Evolutionary conservation across 768 basidiomycete species (phyloP), one percentile per base, ranked within the genome.

Genomic region (Hortiboletus campestris): DNA sequence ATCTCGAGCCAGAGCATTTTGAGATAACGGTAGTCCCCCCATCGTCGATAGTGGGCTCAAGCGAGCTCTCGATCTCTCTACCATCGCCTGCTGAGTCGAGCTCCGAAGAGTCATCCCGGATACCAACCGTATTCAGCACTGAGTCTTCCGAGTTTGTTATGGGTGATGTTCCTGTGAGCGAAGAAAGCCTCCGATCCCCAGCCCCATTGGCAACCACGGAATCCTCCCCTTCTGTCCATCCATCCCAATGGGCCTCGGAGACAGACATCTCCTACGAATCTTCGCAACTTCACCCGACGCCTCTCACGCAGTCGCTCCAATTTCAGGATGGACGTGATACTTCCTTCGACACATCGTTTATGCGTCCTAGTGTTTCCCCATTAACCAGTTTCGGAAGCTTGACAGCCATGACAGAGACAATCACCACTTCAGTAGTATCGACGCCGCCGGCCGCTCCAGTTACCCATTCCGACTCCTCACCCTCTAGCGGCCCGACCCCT

Each of bases 211-310:
- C 59, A 10, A 66, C 57, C n/a, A 60, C 66, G 67, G 19, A 79
- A 73, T 57, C 77, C 64, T 57, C 72, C 48, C 63, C 78, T 48
- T 71, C 78, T 39, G 57, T 80, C 55, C 68, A 73, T 45, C 71
- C 73, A 53, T 76, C 78, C 42, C 61, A 75, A 25, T 91, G 88
- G 86, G 83, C 80, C 3, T 67, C 78, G 3, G 84, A 84, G 62
- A 86, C 84, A 0, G 84, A 89, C 51, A 65, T 76, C 11, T 86
- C 90, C 0, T 92, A 87, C 58, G 89, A 91, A 20, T 91, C 91
- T 0, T 88, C 88, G 1, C 73, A 88, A n/a, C 74, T 93, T 22
- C 76, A 74, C 6, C 84, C 89, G 1, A 90, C 91, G 2, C 88
- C 86, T 17, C 85, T 86, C 20, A 74, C 82, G 4, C 77, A 72